These are phyloP conservation scores for Persicaria maculosa DNA, from an alignment of 148 eudicot species.

Conservation along the genomic window DNA sequence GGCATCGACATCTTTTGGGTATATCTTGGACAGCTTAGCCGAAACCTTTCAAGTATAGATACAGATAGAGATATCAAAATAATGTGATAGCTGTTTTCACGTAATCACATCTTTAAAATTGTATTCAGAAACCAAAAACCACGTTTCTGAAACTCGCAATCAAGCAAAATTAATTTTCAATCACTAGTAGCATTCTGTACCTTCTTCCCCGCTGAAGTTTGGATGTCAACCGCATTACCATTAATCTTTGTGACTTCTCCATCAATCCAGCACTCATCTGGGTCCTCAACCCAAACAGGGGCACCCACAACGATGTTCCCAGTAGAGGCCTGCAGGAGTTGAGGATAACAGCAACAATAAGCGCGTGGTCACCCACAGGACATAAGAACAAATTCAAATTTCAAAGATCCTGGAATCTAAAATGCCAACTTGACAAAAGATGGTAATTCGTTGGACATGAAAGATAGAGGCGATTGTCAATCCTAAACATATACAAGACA, in stretches of 20 bases:
- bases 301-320: constrained; percentile 47
- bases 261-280: constrained; percentile 46
- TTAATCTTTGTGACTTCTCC: constrained; percentile 45
- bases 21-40: constrained; percentile 41
- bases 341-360: neutral
- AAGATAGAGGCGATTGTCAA: neutral
- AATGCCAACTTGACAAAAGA: neutral
- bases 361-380: neutral
- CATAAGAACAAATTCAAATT: neutral
- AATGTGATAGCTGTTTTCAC: neutral
- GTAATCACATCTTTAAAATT: neutral
- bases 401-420: constrained; percentile 23
- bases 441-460: neutral
- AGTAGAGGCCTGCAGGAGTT: constrained; percentile 19
- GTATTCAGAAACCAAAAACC: neutral
- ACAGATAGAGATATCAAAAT: neutral
- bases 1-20: constrained; percentile 82
- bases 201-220: constrained; percentile 38
- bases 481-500: neutral
- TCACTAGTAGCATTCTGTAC: constrained; percentile 18
- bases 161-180: neutral
- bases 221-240: constrained; percentile 34
- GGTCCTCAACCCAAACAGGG: constrained; percentile 62
- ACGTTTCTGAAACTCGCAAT: neutral
- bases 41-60: constrained; percentile 31